Base-by-base conservation (phyloP, 2,329 filamentous ascomycete species). In the Teratosphaeria zuluensis region DNA sequence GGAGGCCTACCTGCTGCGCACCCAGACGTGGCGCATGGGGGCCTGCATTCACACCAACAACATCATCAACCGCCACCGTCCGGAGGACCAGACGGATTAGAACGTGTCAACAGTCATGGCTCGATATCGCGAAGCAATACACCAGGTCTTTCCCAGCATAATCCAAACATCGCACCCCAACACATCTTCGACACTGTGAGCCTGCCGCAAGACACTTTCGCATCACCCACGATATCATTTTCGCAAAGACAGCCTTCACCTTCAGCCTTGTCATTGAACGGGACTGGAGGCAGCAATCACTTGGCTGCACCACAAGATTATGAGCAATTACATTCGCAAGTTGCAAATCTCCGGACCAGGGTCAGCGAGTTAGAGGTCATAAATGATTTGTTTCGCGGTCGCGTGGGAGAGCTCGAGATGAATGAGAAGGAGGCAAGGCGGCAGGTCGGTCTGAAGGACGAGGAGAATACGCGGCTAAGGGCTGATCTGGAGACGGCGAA, bases 361-460 rank as follows among this genome's bases (percentile, higher is more conserved):
- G 92, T 99, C 35, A 94, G 87, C 66, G 94, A 99, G 73, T 81
- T 99, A 28, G 94, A 99, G 72, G 83, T 99, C 56, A 96, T 99
- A 78, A 96, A 85, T 68, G 82, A 86, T 57, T 75, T 89, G 21
- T 89, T 88, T 72, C 76, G 78, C 53, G 86, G 87, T 61, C 76
- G 77, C 11, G 84, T 96, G 48, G 74, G 85, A 71, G 81, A 94
- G 70, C 79, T 94, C 12, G 90, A 95, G 70, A 83, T 86, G 65
- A 87, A 87, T 68, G 89, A 92, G 70, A 83, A 83, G 54, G 84
- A 82, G 54, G 83, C 87, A 56, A 76, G 86, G 69, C 75, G 84
- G 69, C 79, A 83, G 64, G 76, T 84, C 75, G 75, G 80, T 60
- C 81, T 84, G 59, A 79, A 85, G 51, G 78, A 80, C 7, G 81